Percentiles rank a stretch among this genome's conserved stretches.
Evolutionary conservation across 1,284 basidiomycete species (phyloP).

Genomic region (Ganoderma lingzhi): DNA sequence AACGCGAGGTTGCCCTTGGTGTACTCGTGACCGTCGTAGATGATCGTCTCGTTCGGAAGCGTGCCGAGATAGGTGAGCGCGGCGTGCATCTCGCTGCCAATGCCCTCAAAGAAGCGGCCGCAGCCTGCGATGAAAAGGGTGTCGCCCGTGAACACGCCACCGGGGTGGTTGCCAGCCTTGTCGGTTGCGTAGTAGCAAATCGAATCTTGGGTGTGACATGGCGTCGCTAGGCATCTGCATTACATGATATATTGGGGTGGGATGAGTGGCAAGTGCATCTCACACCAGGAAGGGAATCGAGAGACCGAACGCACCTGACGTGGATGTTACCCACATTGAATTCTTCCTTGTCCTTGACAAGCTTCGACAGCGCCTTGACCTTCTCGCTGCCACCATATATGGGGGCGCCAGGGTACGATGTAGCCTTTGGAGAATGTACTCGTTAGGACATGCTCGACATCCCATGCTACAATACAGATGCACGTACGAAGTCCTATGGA

Average conservation of each 20-base stretch:
- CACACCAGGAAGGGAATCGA: not conserved
- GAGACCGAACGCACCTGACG: slow-evolving; percentile 61
- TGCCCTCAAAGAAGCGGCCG: slow-evolving; percentile 98
- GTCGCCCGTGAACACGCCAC: slow-evolving; percentile 94
- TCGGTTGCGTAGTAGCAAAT: slow-evolving; percentile 90
- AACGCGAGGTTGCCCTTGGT: slow-evolving; percentile 76
- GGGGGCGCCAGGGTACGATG: slow-evolving; percentile 68
- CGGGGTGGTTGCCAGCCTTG: slow-evolving; percentile 57
- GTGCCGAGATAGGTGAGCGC: slow-evolving; percentile 80
- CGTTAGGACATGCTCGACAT: slow-evolving; percentile 7
- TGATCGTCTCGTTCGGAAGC: slow-evolving; percentile 84
- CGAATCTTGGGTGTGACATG: slow-evolving; percentile 97
- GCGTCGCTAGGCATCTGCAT: slow-evolving; percentile 84
- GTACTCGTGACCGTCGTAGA: slow-evolving; percentile 96
- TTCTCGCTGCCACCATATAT: slow-evolving; percentile 88
- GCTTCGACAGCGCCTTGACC: slow-evolving; percentile 71
- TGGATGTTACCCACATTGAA: slow-evolving; percentile 77
- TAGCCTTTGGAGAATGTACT: slow-evolving; percentile 51
- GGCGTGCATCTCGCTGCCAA: slow-evolving; percentile 84
- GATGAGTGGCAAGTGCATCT: not conserved
- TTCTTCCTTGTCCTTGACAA: slow-evolving; percentile 82
- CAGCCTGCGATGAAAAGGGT: slow-evolving; percentile 95
- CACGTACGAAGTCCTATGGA: slow-evolving; percentile 63
- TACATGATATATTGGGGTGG: slow-evolving; percentile 3
- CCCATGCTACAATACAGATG: not conserved